Evolutionary conservation across 495 filamentous ascomycete species (phyloP), one percentile per base, ranked within the genome.

Genomic region (Arthonia radiata): DNA sequence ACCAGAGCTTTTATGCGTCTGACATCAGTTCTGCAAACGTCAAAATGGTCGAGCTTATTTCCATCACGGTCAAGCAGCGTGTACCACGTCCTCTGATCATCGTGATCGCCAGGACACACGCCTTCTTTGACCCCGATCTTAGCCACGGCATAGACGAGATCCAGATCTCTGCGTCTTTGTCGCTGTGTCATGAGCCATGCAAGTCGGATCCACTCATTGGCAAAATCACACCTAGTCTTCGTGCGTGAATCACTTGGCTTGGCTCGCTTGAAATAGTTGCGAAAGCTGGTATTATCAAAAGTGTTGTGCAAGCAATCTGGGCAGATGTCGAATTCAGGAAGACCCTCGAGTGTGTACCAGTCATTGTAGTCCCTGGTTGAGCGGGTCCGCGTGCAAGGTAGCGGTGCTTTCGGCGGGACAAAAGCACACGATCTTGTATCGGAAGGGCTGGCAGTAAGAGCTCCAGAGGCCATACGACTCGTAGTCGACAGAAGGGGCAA

Each of bases 161-260:
- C 53, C 9, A 66, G 47, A 31, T 59, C 50, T 26, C 46, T 41
- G 15, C 59, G 44, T 17, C 54, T 38, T 32, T 68, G 55, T 38
- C 66, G 63, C 30, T 66, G 51, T 12, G 59, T 67, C 23, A 71
- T 52, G 0, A 64, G 47, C 64, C 66, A 76, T 2, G 68, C 69
- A 4, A 73, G 49, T n/a, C 70, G 59, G 22, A 62, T 52, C 70
- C 70, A 77, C 6, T 61, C 53, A 12, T 55, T 53, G 28, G 59
- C 59, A 31, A 77, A 67, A 25, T 62, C 60, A 36, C 71, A 77
- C 16, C 48, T 39, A 10, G 56, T 49, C 23, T 48, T 46, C 19
- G 48, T 46, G n/a, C n/a, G n/a, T n/a, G n/a, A n/a, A 11, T 42
- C 41, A 2, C 46, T 41, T 6, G 51, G 39, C 17, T 53, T 52